Base-by-base conservation (phyloP, 768 basidiomycete genomes). In the Coprinopsis marcescibilis region DNA sequence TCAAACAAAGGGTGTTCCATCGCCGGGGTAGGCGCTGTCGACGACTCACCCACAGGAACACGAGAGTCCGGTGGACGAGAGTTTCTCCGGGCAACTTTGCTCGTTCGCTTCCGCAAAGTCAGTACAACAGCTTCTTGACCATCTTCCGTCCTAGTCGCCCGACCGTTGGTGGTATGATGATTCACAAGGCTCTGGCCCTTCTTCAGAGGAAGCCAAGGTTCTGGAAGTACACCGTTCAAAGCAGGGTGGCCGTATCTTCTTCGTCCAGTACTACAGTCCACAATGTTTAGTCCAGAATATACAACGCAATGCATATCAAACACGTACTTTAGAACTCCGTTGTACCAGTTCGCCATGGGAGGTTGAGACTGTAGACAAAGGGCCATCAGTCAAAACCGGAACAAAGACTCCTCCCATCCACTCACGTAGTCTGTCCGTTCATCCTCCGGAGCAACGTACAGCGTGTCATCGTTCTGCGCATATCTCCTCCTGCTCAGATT, bases 381-480 rank as follows among this genome's bases (percentile, higher is more conserved):
- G n/a, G n/a, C n/a, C 54, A 41, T 49, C 48, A 25, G 42, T 56
- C 34, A 53, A 45, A 15, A 38, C 32, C 19, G 33, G 36, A 30
- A 25, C 21, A 20, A 27, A 14, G 2, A 14, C 12, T 5, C 5
- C 20, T 13, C n/a, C 21, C 21, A 29, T 46, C 34, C 1, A 64
- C 75, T 50, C 52, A 86, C 87, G 63, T 94, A 94, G 66, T 94
- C 89, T 14, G 92, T 94, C 26, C 87, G 73, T 55, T 89, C 87
- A 60, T 95, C 93, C 56, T 94, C 91, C 0, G 93, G 93, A 4
- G 94, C 95, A 43, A 96, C 89, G 58, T 98, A 98, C 24, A 97
- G 62, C 1, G 88, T 92, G 53, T 96, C 94, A 53, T 96, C 94
- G 56, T 93, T 91, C 58, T 89, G 83, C 2, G 89, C 90, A 60